Base-by-base conservation (phyloP, 352 stramenopile genomes). In the Pythium periplocum region DNA sequence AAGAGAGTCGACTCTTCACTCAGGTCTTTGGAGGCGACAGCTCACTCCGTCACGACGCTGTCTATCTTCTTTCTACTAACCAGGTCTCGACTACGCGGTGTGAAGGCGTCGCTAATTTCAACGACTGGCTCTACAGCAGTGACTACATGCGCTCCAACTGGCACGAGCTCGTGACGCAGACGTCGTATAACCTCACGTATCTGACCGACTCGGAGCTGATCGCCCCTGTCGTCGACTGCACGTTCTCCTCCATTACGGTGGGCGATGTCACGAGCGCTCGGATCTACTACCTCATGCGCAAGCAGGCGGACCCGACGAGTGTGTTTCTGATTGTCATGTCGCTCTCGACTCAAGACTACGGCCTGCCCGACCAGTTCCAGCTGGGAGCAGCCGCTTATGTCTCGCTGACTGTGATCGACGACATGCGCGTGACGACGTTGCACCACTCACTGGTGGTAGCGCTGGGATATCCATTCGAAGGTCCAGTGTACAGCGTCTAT, bases 211-310 rank as follows among this genome's bases (percentile, higher is more conserved):
- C 59, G 1, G 75, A 83, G 37, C 61, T 86, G 9, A 61, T 86
- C 5, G 37, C 70, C 11, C 62, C 70, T 0, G 53, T 86, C 0
- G 61, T 81, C 4, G 72, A 83, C 47, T 85, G 74, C 48, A 64
- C 64, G 4, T 74, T 58, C 6, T 49, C 39, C 1, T 45, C 61
- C 12, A 59, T 85, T 47, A 1, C 54, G 2, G 7, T 63, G 5
- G 47, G 1, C 0, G 51, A 64, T 45, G 5, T 39, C 4, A 51
- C 58, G 26, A 8, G 44, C 10, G 33, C 12, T 0, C 46, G 53
- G 1, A 45, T 62, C 42, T 57, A 50, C 33, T 68, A 52, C 17
- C 46, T 71, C 5, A 51, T 67, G 51, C 59, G 59, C 35, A 47
- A 35, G n/a, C 48, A 53, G 10, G 2, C 12, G 0, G 26, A 68